phyloP scores from a whole-genome alignment of 1,284 basidiomycete species.

The Ustilago trichophora region DNA sequence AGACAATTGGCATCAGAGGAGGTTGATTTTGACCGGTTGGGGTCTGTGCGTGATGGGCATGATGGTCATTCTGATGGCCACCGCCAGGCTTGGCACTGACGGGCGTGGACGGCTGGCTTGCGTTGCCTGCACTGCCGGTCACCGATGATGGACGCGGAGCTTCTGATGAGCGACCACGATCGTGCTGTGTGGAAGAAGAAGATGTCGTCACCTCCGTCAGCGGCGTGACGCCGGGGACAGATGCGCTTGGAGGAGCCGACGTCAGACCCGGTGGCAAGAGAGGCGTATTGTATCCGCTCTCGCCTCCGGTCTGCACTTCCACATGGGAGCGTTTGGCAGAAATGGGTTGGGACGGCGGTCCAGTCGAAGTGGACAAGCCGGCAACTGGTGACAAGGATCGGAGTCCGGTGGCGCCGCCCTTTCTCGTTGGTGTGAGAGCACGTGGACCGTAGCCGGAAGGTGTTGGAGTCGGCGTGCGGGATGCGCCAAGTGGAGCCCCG shows the following conservation, averaged over 20 bases:
- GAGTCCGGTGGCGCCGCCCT: conserved; percentile 9
- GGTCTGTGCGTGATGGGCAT: conserved; percentile 4
- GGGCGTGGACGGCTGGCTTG: conserved; percentile 34
- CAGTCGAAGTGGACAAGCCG: conserved; percentile 29
- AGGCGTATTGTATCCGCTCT: conserved; percentile 53
- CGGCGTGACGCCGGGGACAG: conserved; percentile 29
- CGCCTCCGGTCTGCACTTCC: conserved; percentile 48
- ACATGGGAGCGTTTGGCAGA: conserved; percentile 32
- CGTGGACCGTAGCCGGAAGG: conserved; percentile 32
- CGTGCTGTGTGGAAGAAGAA: conserved; percentile 10
- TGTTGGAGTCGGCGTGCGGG: conserved; percentile 51
- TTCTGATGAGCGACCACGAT: conserved; percentile 4
- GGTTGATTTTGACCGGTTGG: conserved; percentile 12
- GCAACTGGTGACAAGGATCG: conserved; percentile 34
- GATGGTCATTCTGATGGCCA: conserved; percentile 6
- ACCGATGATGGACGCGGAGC: conserved; percentile 6
- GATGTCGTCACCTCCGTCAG: conserved; percentile 19
- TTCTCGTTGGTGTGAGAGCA: conserved; percentile 43
- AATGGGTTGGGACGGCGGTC: conserved; percentile 28
- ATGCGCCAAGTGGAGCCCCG: conserved; percentile 4
- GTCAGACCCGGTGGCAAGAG: conserved; percentile 47
- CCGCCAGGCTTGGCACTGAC: conserved; percentile 13
- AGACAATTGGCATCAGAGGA: conserved; percentile 35
- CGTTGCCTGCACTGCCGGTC: conserved; percentile 2
- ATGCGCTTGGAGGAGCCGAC: conserved; percentile 43